phyloP scores from a whole-genome alignment of 306 rosid species.

The Vigna mungo region DNA sequence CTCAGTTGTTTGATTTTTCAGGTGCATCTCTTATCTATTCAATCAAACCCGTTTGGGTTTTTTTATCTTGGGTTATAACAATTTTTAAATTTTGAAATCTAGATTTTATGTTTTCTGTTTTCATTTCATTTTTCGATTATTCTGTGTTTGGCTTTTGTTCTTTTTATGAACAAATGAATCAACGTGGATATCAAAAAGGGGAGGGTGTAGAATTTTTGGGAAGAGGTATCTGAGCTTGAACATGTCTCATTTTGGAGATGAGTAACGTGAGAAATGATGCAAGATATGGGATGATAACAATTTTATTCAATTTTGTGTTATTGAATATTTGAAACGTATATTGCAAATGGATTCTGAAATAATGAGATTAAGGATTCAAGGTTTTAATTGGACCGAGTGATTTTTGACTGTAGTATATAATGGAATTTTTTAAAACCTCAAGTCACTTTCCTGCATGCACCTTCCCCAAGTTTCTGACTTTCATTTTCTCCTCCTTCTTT shows the following conservation, averaged over 20 bases:
- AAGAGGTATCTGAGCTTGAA: constrained; percentile 16
- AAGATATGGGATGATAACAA: neutral
- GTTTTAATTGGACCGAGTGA: neutral
- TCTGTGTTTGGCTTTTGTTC: neutral
- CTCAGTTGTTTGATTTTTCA: constrained; percentile 5
- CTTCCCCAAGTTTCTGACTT: too few species aligned
- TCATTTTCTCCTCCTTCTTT: too few species aligned
- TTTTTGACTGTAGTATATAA: too few species aligned
- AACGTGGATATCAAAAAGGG: neutral
- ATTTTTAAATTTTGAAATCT: neutral
- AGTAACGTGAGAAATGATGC: neutral
- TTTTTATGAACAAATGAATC: neutral
- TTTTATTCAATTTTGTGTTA: constrained; percentile 27
- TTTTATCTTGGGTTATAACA: neutral
- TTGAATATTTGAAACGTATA: constrained; percentile 8
- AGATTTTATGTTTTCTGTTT: neutral
- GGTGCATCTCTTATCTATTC: constrained; percentile 16
- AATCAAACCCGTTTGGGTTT: neutral
- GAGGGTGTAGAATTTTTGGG: neutral
- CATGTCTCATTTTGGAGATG: neutral
- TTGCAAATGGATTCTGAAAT: neutral
- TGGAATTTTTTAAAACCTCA: too few species aligned
- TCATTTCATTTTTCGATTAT: neutral
- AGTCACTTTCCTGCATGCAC: too few species aligned
- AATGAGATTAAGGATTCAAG: constrained; percentile 15